phyloP scores from a whole-genome alignment of 345 rosid species.

The Hibiscus syriacus region DNA sequence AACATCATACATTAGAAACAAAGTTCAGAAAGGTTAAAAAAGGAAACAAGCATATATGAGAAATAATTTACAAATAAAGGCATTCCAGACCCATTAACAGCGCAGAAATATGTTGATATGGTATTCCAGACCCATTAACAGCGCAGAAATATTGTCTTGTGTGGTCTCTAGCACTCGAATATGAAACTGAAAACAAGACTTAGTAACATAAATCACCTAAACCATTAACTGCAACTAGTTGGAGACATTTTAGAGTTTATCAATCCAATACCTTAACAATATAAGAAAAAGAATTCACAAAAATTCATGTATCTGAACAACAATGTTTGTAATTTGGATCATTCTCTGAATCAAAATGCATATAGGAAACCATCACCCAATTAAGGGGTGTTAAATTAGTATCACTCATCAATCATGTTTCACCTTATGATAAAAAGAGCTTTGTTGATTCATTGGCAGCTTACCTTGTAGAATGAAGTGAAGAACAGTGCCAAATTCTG shows the following conservation, averaged over 20 bases:
- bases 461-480: constrained; percentile 92
- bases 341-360: too few relatives aligned
- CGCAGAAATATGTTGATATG: constrained; percentile 57
- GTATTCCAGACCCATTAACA: constrained; percentile 85
- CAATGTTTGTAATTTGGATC: neutral
- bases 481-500: constrained; percentile 96
- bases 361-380: too few relatives aligned
- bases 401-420: neutral
- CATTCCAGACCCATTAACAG: constrained; percentile 83
- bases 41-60: neutral
- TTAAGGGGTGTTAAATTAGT: neutral
- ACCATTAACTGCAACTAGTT: neutral
- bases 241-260: neutral
- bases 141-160: constrained; percentile 54
- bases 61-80: neutral
- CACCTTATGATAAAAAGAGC: neutral
- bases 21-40: neutral
- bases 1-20: neutral
- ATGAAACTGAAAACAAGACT: constrained; percentile 47
- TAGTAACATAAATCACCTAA: neutral
- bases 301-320: neutral
- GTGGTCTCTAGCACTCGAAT: constrained; percentile 69
- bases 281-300: neutral
- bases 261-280: too few relatives aligned
- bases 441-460: neutral